Evolutionary conservation across 495 filamentous ascomycete genomes (phyloP), one percentile per base, ranked within the genome.

Genomic region (Neurospora sp.): DNA sequence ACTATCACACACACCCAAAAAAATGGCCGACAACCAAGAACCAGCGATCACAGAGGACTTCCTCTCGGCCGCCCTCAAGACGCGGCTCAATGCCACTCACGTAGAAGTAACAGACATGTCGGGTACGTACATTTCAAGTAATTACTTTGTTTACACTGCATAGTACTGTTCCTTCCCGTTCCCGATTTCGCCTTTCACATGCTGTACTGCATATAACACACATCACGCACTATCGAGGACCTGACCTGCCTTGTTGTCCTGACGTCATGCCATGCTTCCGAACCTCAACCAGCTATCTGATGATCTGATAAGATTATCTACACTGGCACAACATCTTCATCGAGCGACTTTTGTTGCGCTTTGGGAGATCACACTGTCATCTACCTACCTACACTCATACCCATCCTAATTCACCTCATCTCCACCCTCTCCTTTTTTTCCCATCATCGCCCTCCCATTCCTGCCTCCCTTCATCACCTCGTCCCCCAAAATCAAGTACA

Each of bases 61-160:
- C 48, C 83, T 99, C 62, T 89, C 87, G 79, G 79, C 81, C 35
- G 93, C 92, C 71, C 84, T 99, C 72, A 86, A 86, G 8, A 88
- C 91, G 72, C 88, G 90, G 73, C 86, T 99, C 62, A 88, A 90
- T 72, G 95, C 95, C 16, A 88, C 88, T 48, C 89, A 96, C 83
- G 95, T 98, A 72, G 92, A 98, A 78, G 92, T 99, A 77, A 90
- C 92, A 76, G 96, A 99, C 81, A 89, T 95, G 83, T 97, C 93
- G 66, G 96, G 96, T 97, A 90, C 72, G 81, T 40, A 38, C 48
- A 12, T 66, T 66, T 35, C 27, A 23, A 35, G 3, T 16, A 14
- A 41, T 41, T 41, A 8, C 6, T 44, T 44, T n/a, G 6, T 44
- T 20, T 46, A 20, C 46, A 54, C 46, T 6, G 27, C 27, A 62